Percentiles rank a stretch among this genome's conserved stretches.
Conservation (phyloP, 1,139 yeast genomes). For the Candida glucosophila region DNA sequence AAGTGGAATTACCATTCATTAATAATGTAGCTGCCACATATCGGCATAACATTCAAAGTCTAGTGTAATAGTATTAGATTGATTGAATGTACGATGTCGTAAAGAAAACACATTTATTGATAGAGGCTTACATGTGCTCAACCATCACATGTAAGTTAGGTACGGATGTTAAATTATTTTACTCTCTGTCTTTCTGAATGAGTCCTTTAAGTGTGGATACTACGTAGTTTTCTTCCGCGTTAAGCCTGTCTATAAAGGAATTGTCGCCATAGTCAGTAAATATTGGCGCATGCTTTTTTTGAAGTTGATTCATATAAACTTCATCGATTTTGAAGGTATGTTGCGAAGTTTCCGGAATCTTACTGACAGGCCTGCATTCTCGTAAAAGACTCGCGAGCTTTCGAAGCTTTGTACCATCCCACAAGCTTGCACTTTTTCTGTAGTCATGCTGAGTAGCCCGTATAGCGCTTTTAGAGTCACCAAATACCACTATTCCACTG, state of each 20-base stretch:
- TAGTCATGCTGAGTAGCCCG: conserved; percentile 36
- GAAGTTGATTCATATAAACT: too few relatives aligned
- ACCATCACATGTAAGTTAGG: too few relatives aligned
- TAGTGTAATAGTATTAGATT: conserved; percentile 1
- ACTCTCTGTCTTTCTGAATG: too few relatives aligned
- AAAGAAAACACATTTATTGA: conserved; percentile 15
- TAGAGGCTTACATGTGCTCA: conserved; percentile 10
- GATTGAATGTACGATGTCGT: conserved; percentile 9
- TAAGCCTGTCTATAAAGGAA: too few relatives aligned
- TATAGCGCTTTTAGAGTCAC: conserved; percentile 14
- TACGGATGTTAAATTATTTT: too few relatives aligned
- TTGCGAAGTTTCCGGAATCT: too few relatives aligned
- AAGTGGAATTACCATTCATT: too few relatives aligned
- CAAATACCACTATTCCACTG: conserved; percentile 28
- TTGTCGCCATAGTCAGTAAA: too few relatives aligned
- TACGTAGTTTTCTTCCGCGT: too few relatives aligned
- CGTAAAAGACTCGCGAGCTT: conserved; percentile 40
- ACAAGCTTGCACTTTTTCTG: conserved; percentile 27
- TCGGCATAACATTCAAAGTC: conserved; percentile 1
- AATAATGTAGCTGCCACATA: conserved; percentile 1
- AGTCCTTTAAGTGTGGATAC: too few relatives aligned
- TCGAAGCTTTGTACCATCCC: conserved; percentile 41
- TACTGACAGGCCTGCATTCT: conserved; percentile 17
- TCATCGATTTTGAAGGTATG: too few relatives aligned
- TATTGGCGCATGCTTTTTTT: too few relatives aligned